Percentiles rank a stretch among this genome's conserved stretches.
phyloP scores from a whole-genome alignment of 371 early-diverging fungal species.

The Dipsacomyces acuminosporus region DNA sequence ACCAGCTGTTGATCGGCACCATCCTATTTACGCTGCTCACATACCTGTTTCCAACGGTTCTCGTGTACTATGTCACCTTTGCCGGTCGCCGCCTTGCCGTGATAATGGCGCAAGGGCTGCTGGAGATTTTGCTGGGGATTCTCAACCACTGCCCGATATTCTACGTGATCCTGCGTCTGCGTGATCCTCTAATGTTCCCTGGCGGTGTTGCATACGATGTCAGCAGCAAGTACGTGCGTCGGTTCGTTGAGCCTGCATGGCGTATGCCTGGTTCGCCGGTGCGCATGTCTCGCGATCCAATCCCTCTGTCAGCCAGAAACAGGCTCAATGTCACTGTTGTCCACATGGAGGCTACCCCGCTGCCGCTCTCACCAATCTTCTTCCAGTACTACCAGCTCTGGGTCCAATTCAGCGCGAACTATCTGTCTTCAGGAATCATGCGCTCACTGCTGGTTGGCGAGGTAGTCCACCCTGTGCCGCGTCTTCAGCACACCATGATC shows the following conservation, averaged over 20 bases:
- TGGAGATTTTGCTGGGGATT: slow-evolving; percentile 79
- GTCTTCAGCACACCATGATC: slow-evolving; percentile 48
- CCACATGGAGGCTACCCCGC: slow-evolving; percentile 30
- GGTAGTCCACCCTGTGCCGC: slow-evolving; percentile 43
- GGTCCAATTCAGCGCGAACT: slow-evolving; percentile 43
- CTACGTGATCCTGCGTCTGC: slow-evolving; percentile 80
- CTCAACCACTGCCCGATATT: slow-evolving; percentile 94
- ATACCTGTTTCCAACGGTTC: slow-evolving; percentile 92
- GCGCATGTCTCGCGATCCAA: slow-evolving; percentile 36
- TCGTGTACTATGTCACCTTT: slow-evolving; percentile 89
- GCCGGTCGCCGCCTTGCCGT: slow-evolving; percentile 69
- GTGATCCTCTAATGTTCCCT: slow-evolving; percentile 84
- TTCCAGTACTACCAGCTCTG: slow-evolving; percentile 49
- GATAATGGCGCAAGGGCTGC: slow-evolving; percentile 68
- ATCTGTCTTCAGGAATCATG: slow-evolving; percentile 39
- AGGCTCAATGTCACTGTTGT: slow-evolving; percentile 33
- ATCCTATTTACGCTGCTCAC: slow-evolving; percentile 88
- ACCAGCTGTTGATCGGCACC: slow-evolving; percentile 92
- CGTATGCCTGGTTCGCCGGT: slow-evolving; percentile 31
- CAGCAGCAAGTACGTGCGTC: slow-evolving; percentile 6
- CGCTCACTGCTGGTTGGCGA: slow-evolving; percentile 39
- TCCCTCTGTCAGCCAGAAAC: slow-evolving; percentile 31
- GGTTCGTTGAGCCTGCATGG: slow-evolving; percentile 34
- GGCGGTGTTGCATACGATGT: slow-evolving; percentile 51
- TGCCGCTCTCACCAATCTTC: slow-evolving; percentile 40